These are phyloP conservation scores for Pichia thaimueangensis DNA, from an alignment of 805 yeast genomes.

Conservation along the genomic window DNA sequence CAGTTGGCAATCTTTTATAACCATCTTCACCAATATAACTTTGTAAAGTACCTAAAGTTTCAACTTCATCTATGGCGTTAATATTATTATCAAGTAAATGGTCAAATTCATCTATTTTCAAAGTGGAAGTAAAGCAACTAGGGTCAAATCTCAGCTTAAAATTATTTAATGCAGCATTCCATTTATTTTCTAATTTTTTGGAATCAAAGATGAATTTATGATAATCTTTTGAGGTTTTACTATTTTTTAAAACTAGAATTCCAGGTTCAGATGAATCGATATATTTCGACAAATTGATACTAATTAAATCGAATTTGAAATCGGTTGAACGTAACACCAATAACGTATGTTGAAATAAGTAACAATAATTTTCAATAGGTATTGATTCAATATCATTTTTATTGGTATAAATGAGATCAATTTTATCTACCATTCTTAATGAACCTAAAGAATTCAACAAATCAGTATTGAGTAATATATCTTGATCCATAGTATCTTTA, in stretches of 20 bases:
- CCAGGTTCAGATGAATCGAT: slow-evolving; percentile 13
- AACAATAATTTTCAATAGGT: slow-evolving; percentile 21
- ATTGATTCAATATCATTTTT: not conserved
- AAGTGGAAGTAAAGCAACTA: slow-evolving; percentile 22
- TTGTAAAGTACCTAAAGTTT: not conserved
- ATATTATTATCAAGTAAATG: not conserved
- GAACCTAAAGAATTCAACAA: slow-evolving; percentile 25
- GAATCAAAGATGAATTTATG: slow-evolving; percentile 4
- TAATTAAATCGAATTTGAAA: slow-evolving; percentile 9
- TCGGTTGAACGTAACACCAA: slow-evolving; percentile 15
- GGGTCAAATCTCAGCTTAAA: slow-evolving; percentile 20
- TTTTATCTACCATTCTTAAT: slow-evolving; percentile 27
- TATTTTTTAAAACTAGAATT: slow-evolving; percentile 6
- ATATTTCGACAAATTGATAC: slow-evolving; percentile 13
- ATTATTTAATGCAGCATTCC: slow-evolving; percentile 27
- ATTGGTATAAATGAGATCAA: slow-evolving; percentile 14
- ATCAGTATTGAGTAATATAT: slow-evolving; percentile 12
- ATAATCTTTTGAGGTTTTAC: not conserved
- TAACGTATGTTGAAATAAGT: slow-evolving; percentile 24
- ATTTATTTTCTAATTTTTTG: slow-evolving; percentile 21
- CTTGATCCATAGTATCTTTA: not conserved
- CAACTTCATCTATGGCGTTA: not conserved
- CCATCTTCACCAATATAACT: slow-evolving; percentile 8
- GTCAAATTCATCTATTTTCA: slow-evolving; percentile 22
- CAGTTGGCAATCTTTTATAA: slow-evolving; percentile 15